A percentile compares a stretch with the other conserved stretches of the same genome.
Evolutionary conservation across 345 rosid species (phyloP).

Genomic region (Murraya koenigii): DNA sequence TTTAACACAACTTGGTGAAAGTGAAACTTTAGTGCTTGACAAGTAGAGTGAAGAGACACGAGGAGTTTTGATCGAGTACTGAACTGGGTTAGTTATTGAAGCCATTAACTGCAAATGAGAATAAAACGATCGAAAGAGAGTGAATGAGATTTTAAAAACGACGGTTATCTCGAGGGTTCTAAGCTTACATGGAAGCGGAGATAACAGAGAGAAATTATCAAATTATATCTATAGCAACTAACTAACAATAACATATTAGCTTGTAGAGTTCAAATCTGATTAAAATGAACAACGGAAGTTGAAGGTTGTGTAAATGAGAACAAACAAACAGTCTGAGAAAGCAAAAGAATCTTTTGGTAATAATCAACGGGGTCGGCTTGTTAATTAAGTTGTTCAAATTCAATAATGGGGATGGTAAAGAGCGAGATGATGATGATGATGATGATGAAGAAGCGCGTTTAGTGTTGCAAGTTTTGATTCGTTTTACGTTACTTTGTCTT

Average conservation of each 20-base stretch:
- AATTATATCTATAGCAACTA: too few relatives aligned
- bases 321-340: too few relatives aligned
- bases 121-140: neutral
- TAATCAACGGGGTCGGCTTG: neutral
- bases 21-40: constrained; percentile 11
- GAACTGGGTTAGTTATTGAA: constrained; percentile 20
- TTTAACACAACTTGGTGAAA: constrained; percentile 7
- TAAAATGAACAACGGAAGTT: neutral
- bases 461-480: constrained; percentile 2
- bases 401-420: neutral
- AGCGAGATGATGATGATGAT: too few relatives aligned
- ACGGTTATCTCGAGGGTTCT: constrained; percentile 20
- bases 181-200: constrained; percentile 12
- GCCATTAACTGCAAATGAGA: constrained; percentile 28
- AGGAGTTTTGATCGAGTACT: constrained; percentile 19
- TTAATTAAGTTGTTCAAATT: neutral
- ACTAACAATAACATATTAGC: neutral
- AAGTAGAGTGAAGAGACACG: constrained; percentile 32
- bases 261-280: neutral
- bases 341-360: neutral
- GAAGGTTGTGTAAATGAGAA: too few relatives aligned
- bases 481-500: constrained; percentile 10
- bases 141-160: neutral
- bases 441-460: neutral
- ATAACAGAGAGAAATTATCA: constrained; percentile 5